Evolutionary conservation across 2,329 filamentous ascomycete genomes (phyloP), one percentile per base, ranked within the genome.

Genomic region (Mollisiaceae sp.): DNA sequence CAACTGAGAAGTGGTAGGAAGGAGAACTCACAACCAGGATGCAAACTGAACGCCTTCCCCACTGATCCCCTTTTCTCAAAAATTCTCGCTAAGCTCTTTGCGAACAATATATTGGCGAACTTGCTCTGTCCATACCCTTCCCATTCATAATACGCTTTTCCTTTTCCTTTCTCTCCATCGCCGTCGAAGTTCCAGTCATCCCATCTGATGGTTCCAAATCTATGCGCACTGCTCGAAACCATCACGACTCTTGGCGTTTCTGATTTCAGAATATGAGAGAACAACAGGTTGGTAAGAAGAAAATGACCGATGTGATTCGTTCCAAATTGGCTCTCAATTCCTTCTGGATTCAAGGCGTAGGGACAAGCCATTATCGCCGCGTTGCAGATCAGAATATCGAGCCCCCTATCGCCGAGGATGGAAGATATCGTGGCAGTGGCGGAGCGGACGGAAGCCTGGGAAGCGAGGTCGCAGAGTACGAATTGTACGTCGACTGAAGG

Each of bases 231-330:
- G 67, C 79, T 80, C 11, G 74, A 73, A 27, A 82, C 70, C 66
- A 76, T 78, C 2, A 82, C 75, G 1, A 82, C 65, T 0, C 60
- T 64, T 36, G 45, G 59, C 14, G 12, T 60, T 39, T 18, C 65
- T n/a, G 45, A 0, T 76, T 71, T 45, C 52, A 66, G 35, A 9
- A 72, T 56, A 39, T 70, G 66, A 2, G 59, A 57, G 55, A 68
- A 64, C 14, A 87, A 75, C 1, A 85, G 78, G 32, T 83, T 77
- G 65, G 84, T 82, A 15, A 87, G 77, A 0, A 86, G 78, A 75
- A 86, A 87, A 68, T 86, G 82, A 9, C 76, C 79, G 1, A 88
- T 74, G 70, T 87, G 80, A 71, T 86, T 86, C 8, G 79, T 81
- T 39, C 79, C 84, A 65, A 87, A 82, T 63, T 86, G 83, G 0